Evolutionary conservation across 2,329 filamentous ascomycete species (phyloP), one percentile per base, ranked within the genome.

Genomic region (Aureobasidium musti): DNA sequence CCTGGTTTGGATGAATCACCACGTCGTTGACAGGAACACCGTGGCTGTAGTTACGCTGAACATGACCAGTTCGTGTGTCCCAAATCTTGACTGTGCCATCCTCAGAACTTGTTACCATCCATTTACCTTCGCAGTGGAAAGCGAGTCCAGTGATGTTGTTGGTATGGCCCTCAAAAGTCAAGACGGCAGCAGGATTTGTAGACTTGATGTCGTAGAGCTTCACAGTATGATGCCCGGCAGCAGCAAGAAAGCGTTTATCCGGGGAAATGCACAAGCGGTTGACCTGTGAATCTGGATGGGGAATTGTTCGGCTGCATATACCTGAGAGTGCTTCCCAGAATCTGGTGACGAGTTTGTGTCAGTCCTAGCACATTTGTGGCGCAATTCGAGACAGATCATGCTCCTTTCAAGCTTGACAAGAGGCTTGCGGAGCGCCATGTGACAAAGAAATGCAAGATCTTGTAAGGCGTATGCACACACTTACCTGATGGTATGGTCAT

Each of bases 181-280:
- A 87, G 28, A 98, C 84, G 1, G 95, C 90, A 71, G 94, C 95
- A 2, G 95, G 93, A 74, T 98, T 98, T n/a, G 92, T 94, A 19
- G 92, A 97, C 76, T 97, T 97, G 82, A 98, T 97, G 75, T 99
- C 95, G 82, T 96, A 99, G 67, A 99, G 90, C 81, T 98, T 98
- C 75, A 99, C 92, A 61, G 91, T 92, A 78, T 94, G 91, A 72
- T 88, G 86, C 30, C 89, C 89, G 0, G 89, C 89, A 28, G 88
- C 93, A 39, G 93, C 94, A 65, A 98, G 89, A 79, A 90, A 97
- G 69, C 94, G 91, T 80, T 99, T 99, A 82, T 99, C 95, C 69
- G 95, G 95, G 14, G 95, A 97, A 75, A 99, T 99, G 79, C 94
- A 98, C 57, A 99, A 89, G 50, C 95, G 91, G 80, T 99, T 99